phyloP scores from a whole-genome alignment of 179 eudicot genomes.

The Camellia oleifera region DNA sequence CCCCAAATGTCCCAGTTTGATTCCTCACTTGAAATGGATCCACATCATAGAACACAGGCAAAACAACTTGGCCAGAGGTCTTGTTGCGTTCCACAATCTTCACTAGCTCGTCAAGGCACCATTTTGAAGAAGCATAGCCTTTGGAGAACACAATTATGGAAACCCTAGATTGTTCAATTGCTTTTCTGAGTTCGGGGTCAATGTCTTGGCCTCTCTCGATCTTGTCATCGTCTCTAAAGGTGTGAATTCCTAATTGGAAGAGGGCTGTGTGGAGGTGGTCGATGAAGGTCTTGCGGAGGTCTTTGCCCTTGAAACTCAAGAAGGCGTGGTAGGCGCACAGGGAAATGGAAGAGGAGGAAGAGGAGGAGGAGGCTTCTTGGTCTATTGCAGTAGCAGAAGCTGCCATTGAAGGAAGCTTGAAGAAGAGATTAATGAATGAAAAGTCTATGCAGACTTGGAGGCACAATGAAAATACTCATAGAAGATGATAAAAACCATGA shows the following conservation, averaged over 20 bases:
- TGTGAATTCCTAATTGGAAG: not conserved
- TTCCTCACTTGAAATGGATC: not conserved
- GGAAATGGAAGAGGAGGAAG: not conserved
- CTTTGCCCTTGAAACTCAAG: constrained; percentile 8
- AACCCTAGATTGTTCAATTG: constrained; percentile 3
- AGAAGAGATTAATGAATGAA: not conserved
- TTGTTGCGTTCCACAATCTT: not conserved
- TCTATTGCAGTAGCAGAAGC: not conserved
- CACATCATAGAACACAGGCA: constrained; percentile 3
- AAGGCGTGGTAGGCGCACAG: not conserved
- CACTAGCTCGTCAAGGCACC: constrained; percentile 8
- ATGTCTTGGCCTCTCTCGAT: not conserved
- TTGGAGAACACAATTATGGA: constrained; percentile 2
- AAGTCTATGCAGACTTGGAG: too few species aligned
- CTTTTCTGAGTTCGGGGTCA: not conserved
- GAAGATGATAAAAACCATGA: not conserved
- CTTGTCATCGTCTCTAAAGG: constrained; percentile 2
- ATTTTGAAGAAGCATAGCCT: constrained; percentile 8
- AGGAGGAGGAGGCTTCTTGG: not conserved
- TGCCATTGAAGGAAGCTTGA: not conserved
- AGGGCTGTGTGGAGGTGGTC: constrained; percentile 4
- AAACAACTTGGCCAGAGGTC: not conserved
- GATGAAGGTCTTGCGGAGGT: not conserved
- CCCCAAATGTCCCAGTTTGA: not conserved
- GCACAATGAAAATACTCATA: too few species aligned